Conservation (phyloP, 352 stramenopile genomes). For the Aphanomyces stellatus region DNA sequence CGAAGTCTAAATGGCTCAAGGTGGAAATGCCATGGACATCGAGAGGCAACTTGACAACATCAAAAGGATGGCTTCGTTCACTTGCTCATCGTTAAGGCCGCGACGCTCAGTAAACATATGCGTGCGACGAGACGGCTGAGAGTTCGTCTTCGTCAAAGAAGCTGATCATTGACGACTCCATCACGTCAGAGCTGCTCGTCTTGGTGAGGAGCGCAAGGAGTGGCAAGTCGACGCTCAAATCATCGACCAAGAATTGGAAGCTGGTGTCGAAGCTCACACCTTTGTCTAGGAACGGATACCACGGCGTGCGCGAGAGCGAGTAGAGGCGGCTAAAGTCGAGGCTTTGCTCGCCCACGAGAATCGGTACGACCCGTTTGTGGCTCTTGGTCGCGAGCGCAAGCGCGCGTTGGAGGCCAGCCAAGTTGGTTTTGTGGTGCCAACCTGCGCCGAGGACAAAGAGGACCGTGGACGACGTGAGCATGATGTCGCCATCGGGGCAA, state of each 20-base stretch:
- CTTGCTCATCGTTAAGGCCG: too few relatives aligned
- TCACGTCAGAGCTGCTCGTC: not conserved
- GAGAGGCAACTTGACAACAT: too few relatives aligned
- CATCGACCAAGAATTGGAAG: not conserved
- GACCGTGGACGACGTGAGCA: not conserved
- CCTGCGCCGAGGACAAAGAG: not conserved
- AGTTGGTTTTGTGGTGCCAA: conserved; percentile 11
- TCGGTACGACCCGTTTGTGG: conserved; percentile 35
- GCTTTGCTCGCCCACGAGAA: conserved; percentile 50
- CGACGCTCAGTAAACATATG: too few relatives aligned
- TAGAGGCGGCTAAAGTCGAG: conserved; percentile 70
- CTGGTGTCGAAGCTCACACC: conserved; percentile 25
- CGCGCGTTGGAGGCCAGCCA: conserved; percentile 31
- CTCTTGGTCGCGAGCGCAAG: conserved; percentile 27
- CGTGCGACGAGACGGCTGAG: not conserved
- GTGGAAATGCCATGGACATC: too few relatives aligned
- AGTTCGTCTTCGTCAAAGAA: not conserved
- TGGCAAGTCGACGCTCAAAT: conserved; percentile 1
- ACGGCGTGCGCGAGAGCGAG: conserved; percentile 48
- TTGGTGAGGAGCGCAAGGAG: not conserved
- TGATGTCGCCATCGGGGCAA: conserved; percentile 11
- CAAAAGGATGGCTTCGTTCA: too few relatives aligned
- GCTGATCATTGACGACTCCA: not conserved
- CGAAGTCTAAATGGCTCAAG: too few relatives aligned
- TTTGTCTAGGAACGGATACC: conserved; percentile 66